Percentiles rank a stretch among this genome's conserved stretches.
These are phyloP conservation scores for Mycena chlorophos DNA, from an alignment of 768 basidiomycete genomes.

Conservation along the genomic window DNA sequence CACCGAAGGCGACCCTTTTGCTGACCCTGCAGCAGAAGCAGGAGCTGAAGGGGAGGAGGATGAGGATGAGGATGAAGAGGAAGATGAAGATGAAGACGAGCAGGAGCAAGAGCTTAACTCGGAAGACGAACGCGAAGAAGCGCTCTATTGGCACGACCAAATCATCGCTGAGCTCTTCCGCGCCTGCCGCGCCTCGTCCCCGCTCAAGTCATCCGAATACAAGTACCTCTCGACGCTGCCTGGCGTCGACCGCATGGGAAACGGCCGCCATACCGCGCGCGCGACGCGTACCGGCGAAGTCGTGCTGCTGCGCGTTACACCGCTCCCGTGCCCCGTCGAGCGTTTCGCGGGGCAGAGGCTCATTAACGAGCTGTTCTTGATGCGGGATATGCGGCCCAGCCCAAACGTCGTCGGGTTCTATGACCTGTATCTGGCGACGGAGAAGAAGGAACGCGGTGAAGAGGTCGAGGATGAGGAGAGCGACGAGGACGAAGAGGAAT, in stretches of 20 bases:
- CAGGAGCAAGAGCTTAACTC: slow-evolving; percentile 12
- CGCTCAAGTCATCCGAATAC: slow-evolving; percentile 41
- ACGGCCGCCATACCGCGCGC: slow-evolving; percentile 31
- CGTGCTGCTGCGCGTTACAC: slow-evolving; percentile 31
- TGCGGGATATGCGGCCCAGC: slow-evolving; percentile 78
- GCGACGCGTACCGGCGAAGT: slow-evolving; percentile 23
- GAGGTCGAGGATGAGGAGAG: not conserved
- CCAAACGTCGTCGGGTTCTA: slow-evolving; percentile 74
- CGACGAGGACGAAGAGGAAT: not conserved
- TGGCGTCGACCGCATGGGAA: slow-evolving; percentile 43
- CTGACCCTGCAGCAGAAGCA: no score
- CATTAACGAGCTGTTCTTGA: slow-evolving; percentile 75
- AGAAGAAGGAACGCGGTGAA: no score
- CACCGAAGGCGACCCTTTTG: no score
- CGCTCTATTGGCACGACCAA: slow-evolving; percentile 33
- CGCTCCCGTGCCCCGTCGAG: slow-evolving; percentile 50
- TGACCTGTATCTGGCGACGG: slow-evolving; percentile 65
- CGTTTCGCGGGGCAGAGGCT: slow-evolving; percentile 75
- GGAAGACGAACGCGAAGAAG: slow-evolving; percentile 14
- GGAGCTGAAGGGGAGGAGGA: no score
- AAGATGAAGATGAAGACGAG: slow-evolving; percentile 7
- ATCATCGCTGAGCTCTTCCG: slow-evolving; percentile 32
- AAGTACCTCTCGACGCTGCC: slow-evolving; percentile 45
- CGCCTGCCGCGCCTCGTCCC: slow-evolving; percentile 32
- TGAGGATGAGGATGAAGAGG: slow-evolving; percentile 13